Evolutionary conservation across 2,329 filamentous ascomycete genomes (phyloP).

Genomic region (Aspergillus brasiliensis): DNA sequence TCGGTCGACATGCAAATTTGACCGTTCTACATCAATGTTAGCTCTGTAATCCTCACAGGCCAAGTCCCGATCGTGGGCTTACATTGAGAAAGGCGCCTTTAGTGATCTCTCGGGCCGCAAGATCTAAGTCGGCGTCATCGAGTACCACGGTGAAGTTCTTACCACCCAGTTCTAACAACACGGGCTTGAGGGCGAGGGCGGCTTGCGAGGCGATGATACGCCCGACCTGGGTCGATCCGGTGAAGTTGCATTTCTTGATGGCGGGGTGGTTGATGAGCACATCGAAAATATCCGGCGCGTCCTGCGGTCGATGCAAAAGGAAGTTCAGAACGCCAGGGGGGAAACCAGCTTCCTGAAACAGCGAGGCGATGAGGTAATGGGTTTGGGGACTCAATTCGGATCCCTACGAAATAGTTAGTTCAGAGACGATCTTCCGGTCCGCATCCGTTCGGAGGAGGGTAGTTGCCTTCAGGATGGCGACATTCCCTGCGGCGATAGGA

Average conservation of each 20-base stretch:
- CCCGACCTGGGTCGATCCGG: conserved; percentile 47
- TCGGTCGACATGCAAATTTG: conserved; percentile 83
- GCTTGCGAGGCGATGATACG: conserved; percentile 42
- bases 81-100: conserved; percentile 34
- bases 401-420: conserved; percentile 14
- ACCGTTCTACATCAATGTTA: conserved; percentile 45
- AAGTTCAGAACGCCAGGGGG: conserved; percentile 47
- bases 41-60: too few species aligned
- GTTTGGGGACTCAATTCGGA: conserved; percentile 37
- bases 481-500: conserved; percentile 69
- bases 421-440: too few species aligned
- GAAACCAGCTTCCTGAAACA: conserved; percentile 46
- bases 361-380: conserved; percentile 35
- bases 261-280: conserved; percentile 38
- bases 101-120: conserved; percentile 35
- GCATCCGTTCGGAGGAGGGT: too few species aligned
- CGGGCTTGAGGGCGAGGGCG: conserved; percentile 46
- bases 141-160: conserved; percentile 48
- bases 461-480: conserved; percentile 61
- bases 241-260: conserved; percentile 50
- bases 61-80: conserved; percentile 6
- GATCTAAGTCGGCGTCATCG: conserved; percentile 47
- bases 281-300: conserved; percentile 38
- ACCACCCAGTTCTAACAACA: conserved; percentile 52
- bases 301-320: conserved; percentile 33